Evolutionary conservation across 371 early-diverging fungal genomes (phyloP).

Genomic region (Scutellospora calospora): DNA sequence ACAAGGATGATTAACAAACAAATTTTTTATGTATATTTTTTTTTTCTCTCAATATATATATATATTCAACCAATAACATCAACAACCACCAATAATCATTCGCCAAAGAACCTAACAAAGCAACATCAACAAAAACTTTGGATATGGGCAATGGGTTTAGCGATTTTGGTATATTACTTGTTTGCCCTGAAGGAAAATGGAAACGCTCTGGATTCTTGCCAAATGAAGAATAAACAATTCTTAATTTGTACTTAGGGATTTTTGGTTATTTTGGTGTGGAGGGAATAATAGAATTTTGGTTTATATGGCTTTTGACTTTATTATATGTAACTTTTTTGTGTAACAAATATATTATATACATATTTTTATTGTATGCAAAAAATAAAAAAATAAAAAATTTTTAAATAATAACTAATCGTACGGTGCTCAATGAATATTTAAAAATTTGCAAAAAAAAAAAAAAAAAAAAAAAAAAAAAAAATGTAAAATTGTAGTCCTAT

Average conservation of each 20-base stretch:
- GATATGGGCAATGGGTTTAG: constrained; percentile 39
- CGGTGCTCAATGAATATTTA: too few relatives aligned
- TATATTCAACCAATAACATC: constrained; percentile 19
- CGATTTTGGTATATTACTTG: constrained; percentile 38
- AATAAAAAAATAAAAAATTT: too few relatives aligned
- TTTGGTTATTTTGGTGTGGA: neutral
- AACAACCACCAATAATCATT: constrained; percentile 3
- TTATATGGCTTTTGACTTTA: too few relatives aligned
- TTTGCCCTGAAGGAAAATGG: constrained; percentile 20
- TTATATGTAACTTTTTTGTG: too few relatives aligned
- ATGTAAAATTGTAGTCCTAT: too few relatives aligned
- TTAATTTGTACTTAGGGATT: constrained; percentile 17
- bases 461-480: too few relatives aligned
- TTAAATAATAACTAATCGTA: too few relatives aligned
- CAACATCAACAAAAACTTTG: constrained; percentile 10
- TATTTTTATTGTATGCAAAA: too few relatives aligned
- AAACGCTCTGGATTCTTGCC: constrained; percentile 25
- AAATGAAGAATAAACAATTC: constrained; percentile 37
- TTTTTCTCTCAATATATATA: constrained; percentile 20
- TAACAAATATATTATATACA: too few relatives aligned
- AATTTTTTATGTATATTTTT: constrained; percentile 37
- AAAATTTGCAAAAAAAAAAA: too few relatives aligned
- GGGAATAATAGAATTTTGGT: too few relatives aligned
- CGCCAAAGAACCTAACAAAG: neutral
- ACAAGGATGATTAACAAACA: constrained; percentile 14